These are phyloP conservation scores for Saccharomyces pastorianus DNA, from an alignment of 1,139 yeast genomes.

Conservation along the genomic window DNA sequence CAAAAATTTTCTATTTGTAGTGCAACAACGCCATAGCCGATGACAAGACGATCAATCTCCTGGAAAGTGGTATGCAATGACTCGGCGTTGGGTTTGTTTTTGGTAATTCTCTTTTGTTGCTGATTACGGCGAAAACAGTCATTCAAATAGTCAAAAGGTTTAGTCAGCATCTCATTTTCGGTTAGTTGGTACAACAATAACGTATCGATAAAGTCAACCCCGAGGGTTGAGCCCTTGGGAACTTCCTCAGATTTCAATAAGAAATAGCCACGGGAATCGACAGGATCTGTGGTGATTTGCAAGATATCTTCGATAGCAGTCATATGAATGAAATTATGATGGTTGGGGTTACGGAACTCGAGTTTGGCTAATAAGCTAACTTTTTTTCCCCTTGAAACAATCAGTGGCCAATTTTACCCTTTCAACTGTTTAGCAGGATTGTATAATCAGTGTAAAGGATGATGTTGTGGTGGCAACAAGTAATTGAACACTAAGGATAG, in stretches of 20 bases:
- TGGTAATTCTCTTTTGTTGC: conserved; percentile 22
- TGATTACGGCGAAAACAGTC: conserved; percentile 26
- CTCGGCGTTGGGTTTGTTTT: conserved; percentile 21
- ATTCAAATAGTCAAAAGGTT: conserved; percentile 26
- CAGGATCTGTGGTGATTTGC: conserved; percentile 17
- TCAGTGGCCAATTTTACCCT: neutral
- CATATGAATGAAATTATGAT: conserved; percentile 8
- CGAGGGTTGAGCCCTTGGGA: conserved; percentile 4
- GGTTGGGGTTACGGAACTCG: neutral
- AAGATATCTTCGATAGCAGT: conserved; percentile 26
- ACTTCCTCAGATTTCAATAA: conserved; percentile 15
- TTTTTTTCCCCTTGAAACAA: neutral
- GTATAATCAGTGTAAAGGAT: neutral
- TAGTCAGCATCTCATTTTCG: conserved; percentile 21
- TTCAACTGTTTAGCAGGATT: neutral
- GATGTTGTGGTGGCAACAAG: neutral
- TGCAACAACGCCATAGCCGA: conserved; percentile 62
- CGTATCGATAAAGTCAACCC: conserved; percentile 25
- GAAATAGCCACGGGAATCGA: conserved; percentile 17
- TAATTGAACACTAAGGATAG: neutral
- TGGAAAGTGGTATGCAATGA: conserved; percentile 38
- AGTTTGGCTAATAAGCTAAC: neutral
- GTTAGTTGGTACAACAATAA: conserved; percentile 27
- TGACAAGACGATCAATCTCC: conserved; percentile 45
- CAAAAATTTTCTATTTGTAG: conserved; percentile 45